phyloP scores from a whole-genome alignment of 179 eudicot genomes.

The Beta lomatogona region DNA sequence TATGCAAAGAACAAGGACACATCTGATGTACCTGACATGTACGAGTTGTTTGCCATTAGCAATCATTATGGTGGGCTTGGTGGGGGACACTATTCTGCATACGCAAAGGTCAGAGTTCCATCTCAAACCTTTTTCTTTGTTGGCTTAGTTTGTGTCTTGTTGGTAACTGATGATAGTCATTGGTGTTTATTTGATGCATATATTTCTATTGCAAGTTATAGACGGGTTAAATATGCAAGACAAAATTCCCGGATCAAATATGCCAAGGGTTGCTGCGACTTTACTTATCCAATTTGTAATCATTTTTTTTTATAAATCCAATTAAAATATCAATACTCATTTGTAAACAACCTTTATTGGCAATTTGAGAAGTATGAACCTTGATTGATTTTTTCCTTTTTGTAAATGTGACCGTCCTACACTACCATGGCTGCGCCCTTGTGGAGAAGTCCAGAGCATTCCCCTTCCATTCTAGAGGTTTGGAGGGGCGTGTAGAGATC shows the following conservation, averaged over 20 bases:
- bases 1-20: slow-evolving; percentile 64
- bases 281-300: background rate
- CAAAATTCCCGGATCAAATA: background rate
- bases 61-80: slow-evolving; percentile 99
- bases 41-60: slow-evolving; percentile 93
- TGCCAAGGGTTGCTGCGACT: background rate
- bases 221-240: background rate
- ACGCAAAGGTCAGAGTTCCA: slow-evolving; percentile 67
- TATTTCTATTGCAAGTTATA: background rate
- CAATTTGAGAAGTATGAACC: background rate
- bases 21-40: slow-evolving; percentile 45
- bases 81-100: slow-evolving; percentile 96
- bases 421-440: background rate
- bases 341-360: background rate
- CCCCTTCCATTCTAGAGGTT: background rate
- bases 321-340: background rate
- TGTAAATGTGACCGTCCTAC: background rate
- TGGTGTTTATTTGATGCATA: background rate
- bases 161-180: background rate
- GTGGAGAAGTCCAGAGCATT: background rate
- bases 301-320: background rate
- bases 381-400: background rate
- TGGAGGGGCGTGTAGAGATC: background rate
- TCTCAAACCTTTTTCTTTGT: background rate
- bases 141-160: slow-evolving; percentile 4